Evolutionary conservation across 208 protist genomes (phyloP).

Genomic region (Wallacemonas collosoma): DNA sequence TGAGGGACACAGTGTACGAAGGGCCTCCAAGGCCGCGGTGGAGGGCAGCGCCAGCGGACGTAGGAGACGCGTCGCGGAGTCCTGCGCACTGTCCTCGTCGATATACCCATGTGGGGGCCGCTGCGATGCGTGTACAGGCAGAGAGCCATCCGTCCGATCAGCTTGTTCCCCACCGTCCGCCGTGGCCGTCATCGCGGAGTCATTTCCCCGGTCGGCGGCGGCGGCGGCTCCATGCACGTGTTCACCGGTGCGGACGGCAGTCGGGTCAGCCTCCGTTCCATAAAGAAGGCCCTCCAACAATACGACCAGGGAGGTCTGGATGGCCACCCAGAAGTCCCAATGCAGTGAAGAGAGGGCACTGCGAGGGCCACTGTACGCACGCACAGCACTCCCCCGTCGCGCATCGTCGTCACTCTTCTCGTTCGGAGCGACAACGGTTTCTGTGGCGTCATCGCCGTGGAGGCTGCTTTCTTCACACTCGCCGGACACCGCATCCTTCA

Average conservation of each 20-base stretch:
- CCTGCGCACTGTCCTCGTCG: not conserved
- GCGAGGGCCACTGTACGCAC: too few species aligned
- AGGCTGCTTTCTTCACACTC: not conserved
- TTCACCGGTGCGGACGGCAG: not conserved
- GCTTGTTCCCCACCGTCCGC: not conserved
- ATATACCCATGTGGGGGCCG: too few species aligned
- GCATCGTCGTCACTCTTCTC: not conserved
- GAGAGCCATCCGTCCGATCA: not conserved
- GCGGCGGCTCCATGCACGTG: too few species aligned
- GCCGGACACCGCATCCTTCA: not conserved
- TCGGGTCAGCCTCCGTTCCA: slow-evolving; percentile 18
- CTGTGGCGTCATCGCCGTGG: not conserved
- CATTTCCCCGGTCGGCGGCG: too few species aligned
- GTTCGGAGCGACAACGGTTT: not conserved
- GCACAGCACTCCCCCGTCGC: too few species aligned
- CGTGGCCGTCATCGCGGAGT: not conserved
- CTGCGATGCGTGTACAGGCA: too few species aligned
- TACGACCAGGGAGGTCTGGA: slow-evolving; percentile 22
- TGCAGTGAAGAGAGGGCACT: slow-evolving; percentile 20
- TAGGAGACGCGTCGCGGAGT: slow-evolving; percentile 2
- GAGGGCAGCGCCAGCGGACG: slow-evolving; percentile 30
- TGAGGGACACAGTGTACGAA: slow-evolving; percentile 34
- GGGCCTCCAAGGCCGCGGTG: slow-evolving; percentile 30
- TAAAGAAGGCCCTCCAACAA: slow-evolving; percentile 38
- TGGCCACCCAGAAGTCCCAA: slow-evolving; percentile 44